These are phyloP conservation scores for Gracilaria caudata DNA, from an alignment of 23 red algal genomes.

Conservation along the genomic window DNA sequence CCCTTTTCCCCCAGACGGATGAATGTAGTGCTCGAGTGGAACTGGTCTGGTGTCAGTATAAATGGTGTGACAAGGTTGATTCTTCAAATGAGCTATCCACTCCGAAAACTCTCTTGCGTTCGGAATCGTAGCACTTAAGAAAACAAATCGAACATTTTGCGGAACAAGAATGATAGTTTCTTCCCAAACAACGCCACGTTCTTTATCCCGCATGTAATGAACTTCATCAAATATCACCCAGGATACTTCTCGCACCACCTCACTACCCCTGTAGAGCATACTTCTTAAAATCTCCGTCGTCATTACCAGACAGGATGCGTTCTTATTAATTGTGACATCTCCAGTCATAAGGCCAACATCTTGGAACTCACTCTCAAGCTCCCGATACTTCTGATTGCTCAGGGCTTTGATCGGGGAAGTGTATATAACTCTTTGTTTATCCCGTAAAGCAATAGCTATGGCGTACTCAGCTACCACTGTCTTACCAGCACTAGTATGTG, in stretches of 20 bases:
- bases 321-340: constrained; percentile 93
- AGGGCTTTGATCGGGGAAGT: constrained; percentile 98
- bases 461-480: constrained; percentile 99
- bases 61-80: constrained; percentile 94
- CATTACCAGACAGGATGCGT: constrained; percentile 97
- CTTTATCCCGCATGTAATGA: constrained; percentile 93
- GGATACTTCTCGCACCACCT: constrained; percentile 94
- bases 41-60: constrained; percentile 98
- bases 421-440: constrained; percentile 94
- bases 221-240: constrained; percentile 99
- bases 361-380: constrained; percentile 84
- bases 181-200: constrained; percentile 98
- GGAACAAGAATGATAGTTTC: constrained; percentile 98
- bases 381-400: constrained; percentile 99
- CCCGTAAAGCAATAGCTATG: constrained; percentile 77
- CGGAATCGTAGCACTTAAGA: constrained; percentile 96
- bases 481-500: constrained; percentile 97
- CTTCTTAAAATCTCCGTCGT: constrained; percentile 97
- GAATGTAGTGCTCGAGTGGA: constrained; percentile 88
- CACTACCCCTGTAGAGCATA: constrained; percentile 96
- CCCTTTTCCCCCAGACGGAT: constrained; percentile 77
- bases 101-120: constrained; percentile 98
- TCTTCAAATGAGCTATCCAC: constrained; percentile 93
- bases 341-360: constrained; percentile 99
- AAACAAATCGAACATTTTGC: constrained; percentile 93